Evolutionary conservation across 305 asterid species (phyloP).

Genomic region (Withania somnifera): DNA sequence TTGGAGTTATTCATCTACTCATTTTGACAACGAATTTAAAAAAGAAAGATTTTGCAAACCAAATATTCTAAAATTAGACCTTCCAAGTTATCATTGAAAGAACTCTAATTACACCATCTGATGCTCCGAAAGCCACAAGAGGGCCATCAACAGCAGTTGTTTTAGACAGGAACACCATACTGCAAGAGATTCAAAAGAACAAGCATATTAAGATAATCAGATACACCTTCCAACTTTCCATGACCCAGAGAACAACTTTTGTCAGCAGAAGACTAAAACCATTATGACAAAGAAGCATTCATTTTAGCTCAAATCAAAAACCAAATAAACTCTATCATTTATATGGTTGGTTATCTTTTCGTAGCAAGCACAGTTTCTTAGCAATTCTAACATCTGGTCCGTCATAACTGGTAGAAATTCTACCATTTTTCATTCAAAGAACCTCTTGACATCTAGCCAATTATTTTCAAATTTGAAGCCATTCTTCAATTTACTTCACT

Average conservation of each 20-base stretch:
- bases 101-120: slow-evolving; percentile 98
- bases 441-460: not conserved
- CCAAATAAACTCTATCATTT: not conserved
- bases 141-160: slow-evolving; percentile 84
- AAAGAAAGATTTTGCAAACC: slow-evolving; percentile 2
- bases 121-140: slow-evolving; percentile 98
- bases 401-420: not conserved
- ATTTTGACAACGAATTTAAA: not conserved
- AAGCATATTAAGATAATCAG: slow-evolving; percentile 1
- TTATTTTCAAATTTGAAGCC: not conserved
- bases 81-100: slow-evolving; percentile 99
- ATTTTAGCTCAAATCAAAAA: not conserved
- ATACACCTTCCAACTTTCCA: not conserved
- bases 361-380: not conserved
- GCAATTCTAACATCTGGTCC: not conserved
- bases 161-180: slow-evolving; percentile 92
- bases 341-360: not conserved
- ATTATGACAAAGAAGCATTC: not conserved
- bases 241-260: not conserved
- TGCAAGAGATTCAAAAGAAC: slow-evolving; percentile 32
- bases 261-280: not conserved
- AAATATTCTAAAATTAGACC: slow-evolving; percentile 31
- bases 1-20: not conserved
- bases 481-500: not conserved
- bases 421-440: not conserved